phyloP scores from a whole-genome alignment of 805 yeast genomes.

The Vanderwaltozyma verrucispora region DNA sequence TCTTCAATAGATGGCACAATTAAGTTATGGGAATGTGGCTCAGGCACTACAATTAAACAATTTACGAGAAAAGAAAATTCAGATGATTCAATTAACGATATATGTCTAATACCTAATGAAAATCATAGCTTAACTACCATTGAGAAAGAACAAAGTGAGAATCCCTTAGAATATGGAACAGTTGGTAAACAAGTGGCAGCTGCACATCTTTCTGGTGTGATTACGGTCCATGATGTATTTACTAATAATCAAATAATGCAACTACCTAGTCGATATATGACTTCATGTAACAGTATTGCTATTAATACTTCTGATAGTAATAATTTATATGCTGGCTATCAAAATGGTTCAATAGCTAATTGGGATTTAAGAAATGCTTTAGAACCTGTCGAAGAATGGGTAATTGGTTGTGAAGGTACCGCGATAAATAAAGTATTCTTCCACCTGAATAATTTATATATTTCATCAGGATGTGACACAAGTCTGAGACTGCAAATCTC shows the following conservation, averaged over 20 bases:
- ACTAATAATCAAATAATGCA: constrained; percentile 16
- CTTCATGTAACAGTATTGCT: constrained; percentile 16
- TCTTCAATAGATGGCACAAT: constrained; percentile 46
- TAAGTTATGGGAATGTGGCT: constrained; percentile 61
- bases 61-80: constrained; percentile 30
- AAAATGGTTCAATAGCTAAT: constrained; percentile 26
- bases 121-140: too few relatives aligned
- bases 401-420: constrained; percentile 11
- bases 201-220: constrained; percentile 33
- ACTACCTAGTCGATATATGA: constrained; percentile 20
- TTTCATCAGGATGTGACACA: constrained; percentile 32
- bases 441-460: constrained; percentile 3
- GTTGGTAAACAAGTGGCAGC: constrained; percentile 34
- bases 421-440: constrained; percentile 15
- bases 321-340: constrained; percentile 28
- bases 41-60: constrained; percentile 36
- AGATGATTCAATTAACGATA: constrained; percentile 29
- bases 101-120: constrained; percentile 5
- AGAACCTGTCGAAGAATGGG: constrained; percentile 7
- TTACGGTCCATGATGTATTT: constrained; percentile 33
- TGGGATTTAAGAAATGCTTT: constrained; percentile 32
- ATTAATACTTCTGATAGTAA: constrained; percentile 1
- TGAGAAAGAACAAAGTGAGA: constrained; percentile 4
- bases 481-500: constrained; percentile 6
- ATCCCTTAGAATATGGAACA: constrained; percentile 40